Base-by-base conservation (phyloP, 2,329 filamentous ascomycete genomes). In the Colletotrichum neosansevieriae region DNA sequence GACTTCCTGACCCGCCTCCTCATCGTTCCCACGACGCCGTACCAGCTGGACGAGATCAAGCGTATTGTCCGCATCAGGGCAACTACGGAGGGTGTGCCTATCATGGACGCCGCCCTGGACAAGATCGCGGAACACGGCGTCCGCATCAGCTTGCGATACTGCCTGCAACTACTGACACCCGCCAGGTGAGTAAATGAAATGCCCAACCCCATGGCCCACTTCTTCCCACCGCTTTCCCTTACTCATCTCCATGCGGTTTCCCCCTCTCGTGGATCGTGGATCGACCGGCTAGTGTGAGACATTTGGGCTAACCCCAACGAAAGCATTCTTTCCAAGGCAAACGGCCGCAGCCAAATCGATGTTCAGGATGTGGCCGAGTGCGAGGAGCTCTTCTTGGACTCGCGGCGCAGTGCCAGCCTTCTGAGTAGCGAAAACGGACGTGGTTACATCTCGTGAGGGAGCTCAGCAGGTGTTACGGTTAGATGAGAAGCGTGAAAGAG, bases 1-100 rank as follows among this genome's bases (percentile, higher is more conserved):
- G 96, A 99, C 80, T 94, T 99, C 73, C 88, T 99, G 63, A 92
- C 93, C 62, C 94, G 96, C 69, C 89, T 99, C 63, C 92, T 99
- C 77, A 98, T 99, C 82, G 91, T 99, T 76, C 96, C 96, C 50
- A 99, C 96, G 17, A 92, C 94, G 74, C 91, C 94, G 11, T 99
- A 98, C 83, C 88, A 91, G 70, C 88, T 90, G 47, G 89, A 94
- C 15, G 96, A 99, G 82, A 97, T 99, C 79, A 94, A 94, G 82
- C 90, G 91, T 70, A 99, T 99, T 79, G 91, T 98, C 74, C 88
- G 91, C 73, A 90, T 97, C 74, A 91, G 96, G 57, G 90, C 94
- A 44, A 90, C 90, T 72, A 95, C 92, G 9, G 94, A 98, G 82
- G 89, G 89, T 56, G 89, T 97, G 50, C 86, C 88, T 71, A 89